phyloP scores from a whole-genome alignment of 2,329 filamentous ascomycete genomes.

The Sclerotinia subarctica region DNA sequence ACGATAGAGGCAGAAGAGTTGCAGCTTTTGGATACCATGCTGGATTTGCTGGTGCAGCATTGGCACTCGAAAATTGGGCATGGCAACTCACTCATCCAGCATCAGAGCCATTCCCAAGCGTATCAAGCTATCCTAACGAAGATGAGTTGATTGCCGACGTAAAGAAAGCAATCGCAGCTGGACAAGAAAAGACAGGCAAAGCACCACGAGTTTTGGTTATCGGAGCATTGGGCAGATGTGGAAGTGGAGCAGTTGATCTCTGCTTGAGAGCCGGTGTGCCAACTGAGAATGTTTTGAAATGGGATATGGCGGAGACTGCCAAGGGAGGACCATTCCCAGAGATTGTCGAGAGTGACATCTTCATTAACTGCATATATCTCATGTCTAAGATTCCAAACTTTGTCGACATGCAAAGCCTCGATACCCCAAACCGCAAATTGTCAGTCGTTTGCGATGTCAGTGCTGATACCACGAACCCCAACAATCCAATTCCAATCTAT shows the following conservation, averaged over 20 bases:
- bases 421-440: constrained; percentile 66
- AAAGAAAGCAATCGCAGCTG: constrained; percentile 65
- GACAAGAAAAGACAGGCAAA: constrained; percentile 63
- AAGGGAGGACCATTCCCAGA: constrained; percentile 70
- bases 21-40: constrained; percentile 64
- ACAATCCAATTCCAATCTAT: constrained; percentile 74
- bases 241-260: constrained; percentile 77
- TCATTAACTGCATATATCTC: constrained; percentile 90
- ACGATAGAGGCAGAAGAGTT: constrained; percentile 67
- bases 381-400: constrained; percentile 76
- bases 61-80: constrained; percentile 78
- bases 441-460: constrained; percentile 78
- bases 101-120: constrained; percentile 62
- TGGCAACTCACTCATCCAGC: constrained; percentile 72
- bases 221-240: constrained; percentile 79
- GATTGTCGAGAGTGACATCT: constrained; percentile 72
- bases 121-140: constrained; percentile 72
- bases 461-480: constrained; percentile 70
- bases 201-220: constrained; percentile 78
- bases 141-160: constrained; percentile 69
- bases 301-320: constrained; percentile 76
- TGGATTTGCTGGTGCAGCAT: constrained; percentile 68
- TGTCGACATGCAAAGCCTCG: constrained; percentile 67
- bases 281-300: constrained; percentile 61
- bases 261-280: constrained; percentile 71